A percentile compares a stretch with the other conserved stretches of the same genome.
phyloP scores from a whole-genome alignment of 2,329 filamentous ascomycete genomes.

The Fusarium sambucinum region DNA sequence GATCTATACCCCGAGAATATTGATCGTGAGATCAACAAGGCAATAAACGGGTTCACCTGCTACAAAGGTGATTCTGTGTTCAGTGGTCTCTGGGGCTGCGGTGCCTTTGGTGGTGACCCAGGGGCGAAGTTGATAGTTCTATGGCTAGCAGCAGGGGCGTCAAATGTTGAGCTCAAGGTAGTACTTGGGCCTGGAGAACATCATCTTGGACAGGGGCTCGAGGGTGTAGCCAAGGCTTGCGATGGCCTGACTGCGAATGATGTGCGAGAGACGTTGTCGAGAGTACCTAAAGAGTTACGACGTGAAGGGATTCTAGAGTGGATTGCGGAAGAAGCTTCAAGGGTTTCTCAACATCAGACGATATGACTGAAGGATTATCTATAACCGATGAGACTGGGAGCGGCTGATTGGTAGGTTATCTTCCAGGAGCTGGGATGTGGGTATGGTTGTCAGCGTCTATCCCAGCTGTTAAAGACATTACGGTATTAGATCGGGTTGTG shows the following conservation, averaged over 20 bases:
- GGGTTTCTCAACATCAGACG: neutral
- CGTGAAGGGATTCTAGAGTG: conserved; percentile 31
- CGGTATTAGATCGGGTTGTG: neutral
- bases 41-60: conserved; percentile 47
- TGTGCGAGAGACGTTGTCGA: conserved; percentile 18
- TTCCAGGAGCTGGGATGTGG: neutral
- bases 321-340: conserved; percentile 14
- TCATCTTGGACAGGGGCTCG: conserved; percentile 27
- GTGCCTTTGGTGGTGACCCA: conserved; percentile 52
- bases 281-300: conserved; percentile 15
- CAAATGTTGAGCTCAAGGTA: conserved; percentile 38
- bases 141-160: conserved; percentile 51
- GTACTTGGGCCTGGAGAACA: conserved; percentile 38
- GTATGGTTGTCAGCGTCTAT: neutral
- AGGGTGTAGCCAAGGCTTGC: conserved; percentile 16
- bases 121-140: conserved; percentile 50
- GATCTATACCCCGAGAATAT: conserved; percentile 47
- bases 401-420: neutral
- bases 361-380: neutral
- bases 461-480: neutral
- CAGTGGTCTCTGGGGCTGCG: conserved; percentile 53
- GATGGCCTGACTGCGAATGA: neutral
- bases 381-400: neutral
- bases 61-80: conserved; percentile 37
- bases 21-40: conserved; percentile 50